Evolutionary conservation across 2,329 filamentous ascomycete species (phyloP), one percentile per base, ranked within the genome.

Genomic region (Scedosporium minutisporum): DNA sequence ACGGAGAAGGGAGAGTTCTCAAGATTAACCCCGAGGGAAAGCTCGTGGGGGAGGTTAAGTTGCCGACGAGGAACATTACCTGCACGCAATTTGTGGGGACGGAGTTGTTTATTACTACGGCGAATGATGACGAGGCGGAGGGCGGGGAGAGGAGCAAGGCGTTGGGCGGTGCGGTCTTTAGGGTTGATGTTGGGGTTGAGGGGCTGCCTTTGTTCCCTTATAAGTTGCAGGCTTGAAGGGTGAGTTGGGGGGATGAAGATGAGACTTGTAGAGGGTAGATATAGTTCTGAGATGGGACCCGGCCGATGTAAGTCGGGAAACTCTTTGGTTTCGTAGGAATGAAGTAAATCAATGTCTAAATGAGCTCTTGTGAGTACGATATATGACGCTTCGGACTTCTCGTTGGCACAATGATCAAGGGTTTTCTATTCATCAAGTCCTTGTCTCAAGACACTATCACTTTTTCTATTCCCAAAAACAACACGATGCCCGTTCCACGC

Each of bases 31-130:
- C 86, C 4, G 74, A 82, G 60, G 91, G 91, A 2, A 77, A 86
- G 69, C 75, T 96, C 33, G 79, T 93, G 4, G 91, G 90, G 6
- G 84, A 91, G 76, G 80, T 97, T 66, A 80, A 78, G 62, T 77
- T 96, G 66, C 91, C 92, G 4, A 96, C 92, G 12, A 81, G 82
- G 65, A 89, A 91, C 74, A 84, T 91, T 66, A 95, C 91, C 6
- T 96, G 92, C 75, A 85, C 88, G 21, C 86, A 87, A 65, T 93
- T 97, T 71, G 86, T 87, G 42, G 92, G 90, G 7, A 85, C 80
- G 1, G 81, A 85, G 69, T 78, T 97, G 63, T 89, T 88, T 74
- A 89, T 96, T 70, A 96, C 92, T 21, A 90, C 85, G 62, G 91
- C 91, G 4, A 77, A 73, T 41, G 86, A 87, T 70, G 86, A 89